Evolutionary conservation across 768 basidiomycete genomes (phyloP).

Genomic region (Arthromyces matolae): DNA sequence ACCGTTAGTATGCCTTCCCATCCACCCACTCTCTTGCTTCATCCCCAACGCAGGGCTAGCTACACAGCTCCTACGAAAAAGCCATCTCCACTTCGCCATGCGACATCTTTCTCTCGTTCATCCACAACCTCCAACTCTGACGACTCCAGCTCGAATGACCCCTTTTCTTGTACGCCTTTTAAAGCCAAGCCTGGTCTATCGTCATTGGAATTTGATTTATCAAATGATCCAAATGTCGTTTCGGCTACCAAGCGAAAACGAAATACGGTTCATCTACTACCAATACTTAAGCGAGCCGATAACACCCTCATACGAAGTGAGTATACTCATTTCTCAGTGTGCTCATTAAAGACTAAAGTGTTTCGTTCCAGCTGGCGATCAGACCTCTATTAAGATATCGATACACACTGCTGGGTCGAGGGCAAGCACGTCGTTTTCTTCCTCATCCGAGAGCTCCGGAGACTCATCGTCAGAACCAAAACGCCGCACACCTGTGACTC

Average conservation of each 20-base stretch:
- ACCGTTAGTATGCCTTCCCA: background rate
- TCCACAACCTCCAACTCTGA: background rate
- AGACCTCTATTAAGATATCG: constrained; percentile 8
- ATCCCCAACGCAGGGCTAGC: constrained; percentile 3
- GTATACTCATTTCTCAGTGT: background rate
- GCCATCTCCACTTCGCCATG: constrained; percentile 13
- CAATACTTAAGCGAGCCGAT: constrained; percentile 4
- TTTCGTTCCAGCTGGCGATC: constrained; percentile 1
- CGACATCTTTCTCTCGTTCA: constrained; percentile 11
- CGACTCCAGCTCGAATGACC: background rate
- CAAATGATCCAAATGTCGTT: background rate
- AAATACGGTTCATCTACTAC: constrained; percentile 5
- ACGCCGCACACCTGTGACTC: background rate
- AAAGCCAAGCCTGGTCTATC: constrained; percentile 1
- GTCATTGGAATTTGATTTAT: constrained; percentile 1
- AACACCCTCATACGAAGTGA: constrained; percentile 4
- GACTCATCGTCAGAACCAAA: background rate
- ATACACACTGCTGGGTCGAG: constrained; percentile 7
- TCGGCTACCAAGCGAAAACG: constrained; percentile 1
- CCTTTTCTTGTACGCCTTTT: background rate
- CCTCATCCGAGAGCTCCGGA: constrained; percentile 11
- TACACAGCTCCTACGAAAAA: constrained; percentile 12
- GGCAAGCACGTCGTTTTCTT: constrained; percentile 7
- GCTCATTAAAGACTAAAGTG: background rate
- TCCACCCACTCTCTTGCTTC: background rate